Percentiles rank a stretch among this genome's conserved stretches.
These are phyloP conservation scores for Agastache rugosa DNA, from an alignment of 257 asterid species.

Conservation along the genomic window DNA sequence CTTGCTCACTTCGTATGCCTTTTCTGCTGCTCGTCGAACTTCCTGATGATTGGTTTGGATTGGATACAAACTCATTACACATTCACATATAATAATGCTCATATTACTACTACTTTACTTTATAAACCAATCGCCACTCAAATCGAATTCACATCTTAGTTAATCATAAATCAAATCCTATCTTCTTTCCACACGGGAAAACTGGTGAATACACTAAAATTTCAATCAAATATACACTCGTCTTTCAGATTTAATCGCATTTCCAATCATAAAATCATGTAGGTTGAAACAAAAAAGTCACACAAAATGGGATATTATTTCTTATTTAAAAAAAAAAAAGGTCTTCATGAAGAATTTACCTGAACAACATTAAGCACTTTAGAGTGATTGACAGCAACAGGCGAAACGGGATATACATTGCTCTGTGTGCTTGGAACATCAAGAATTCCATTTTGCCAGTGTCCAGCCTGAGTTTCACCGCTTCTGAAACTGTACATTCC, in stretches of 20 bases:
- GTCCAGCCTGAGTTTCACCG: conserved; percentile 87
- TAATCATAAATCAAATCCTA: neutral
- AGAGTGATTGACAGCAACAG: conserved; percentile 87
- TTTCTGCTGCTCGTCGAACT: conserved; percentile 80
- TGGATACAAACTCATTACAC: conserved; percentile 12
- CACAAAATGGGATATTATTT: neutral
- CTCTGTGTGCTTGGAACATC: conserved; percentile 86
- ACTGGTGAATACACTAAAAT: neutral
- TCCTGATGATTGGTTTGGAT: too few species aligned
- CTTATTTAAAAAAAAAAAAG: neutral
- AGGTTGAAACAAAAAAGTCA: neutral
- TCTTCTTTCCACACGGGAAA: too few species aligned
- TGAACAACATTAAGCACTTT: conserved; percentile 83
- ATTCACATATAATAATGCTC: neutral
- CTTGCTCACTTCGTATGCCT: conserved; percentile 76
- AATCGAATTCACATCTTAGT: neutral
- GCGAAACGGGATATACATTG: conserved; percentile 64
- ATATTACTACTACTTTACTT: neutral
- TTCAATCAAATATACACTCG: too few species aligned
- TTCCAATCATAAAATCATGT: neutral
- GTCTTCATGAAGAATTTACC: conserved; percentile 44
- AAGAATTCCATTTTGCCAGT: conserved; percentile 90
- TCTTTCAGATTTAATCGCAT: neutral
- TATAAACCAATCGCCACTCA: neutral
- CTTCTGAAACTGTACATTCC: conserved; percentile 88